Evolutionary conservation across 257 asterid genomes (phyloP), one percentile per base, ranked within the genome.

Genomic region (Forsythia suspensa): DNA sequence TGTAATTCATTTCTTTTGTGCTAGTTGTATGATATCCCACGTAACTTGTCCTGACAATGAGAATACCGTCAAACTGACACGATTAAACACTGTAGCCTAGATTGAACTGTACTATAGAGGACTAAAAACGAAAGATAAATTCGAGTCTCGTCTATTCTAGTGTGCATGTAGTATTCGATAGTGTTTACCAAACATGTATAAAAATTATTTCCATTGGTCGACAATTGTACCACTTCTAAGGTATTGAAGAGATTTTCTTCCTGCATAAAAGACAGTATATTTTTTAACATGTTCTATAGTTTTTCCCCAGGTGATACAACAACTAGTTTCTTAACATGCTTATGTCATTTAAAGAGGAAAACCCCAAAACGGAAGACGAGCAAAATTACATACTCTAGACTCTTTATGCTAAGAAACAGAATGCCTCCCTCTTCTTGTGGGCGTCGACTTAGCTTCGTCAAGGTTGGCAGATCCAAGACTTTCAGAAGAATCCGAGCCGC

Each of bases 401-500:
- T 75, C 59, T 76, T 36, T 70, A 69, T 59, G 10, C 88, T 92
- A 93, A 80, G 98, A 93, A 79, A 95, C 98, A 55, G 99, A 93
- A 73, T 84, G 92, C 88, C 97, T 90, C 76, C n/a, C 97, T 82
- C 82, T 89, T 85, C 97, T 86, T 0, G 91, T 76, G 15, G 97
- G 96, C 9, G 97, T 95, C 3, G 85, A 86, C 66, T 92, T 95
- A 3, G 81, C 89, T 55, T 93, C 99, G 11, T 93, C 97, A 0
- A 86, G 83, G 76, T 85, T 91, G 8, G 86, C 80, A 16, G 96
- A 94, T 41, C 95, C 96, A 44, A 91, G 91, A 80, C 96, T 88
- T 84, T 88, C 99, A 0, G 99, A 93, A 4, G 99, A 95, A 78
- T 95, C 99, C 0, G 99, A 95, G 21, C 97, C 97, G 16, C 98